Evolutionary conservation across 495 filamentous ascomycete species (phyloP).

Genomic region (Aspergillus saccharolyticus): DNA sequence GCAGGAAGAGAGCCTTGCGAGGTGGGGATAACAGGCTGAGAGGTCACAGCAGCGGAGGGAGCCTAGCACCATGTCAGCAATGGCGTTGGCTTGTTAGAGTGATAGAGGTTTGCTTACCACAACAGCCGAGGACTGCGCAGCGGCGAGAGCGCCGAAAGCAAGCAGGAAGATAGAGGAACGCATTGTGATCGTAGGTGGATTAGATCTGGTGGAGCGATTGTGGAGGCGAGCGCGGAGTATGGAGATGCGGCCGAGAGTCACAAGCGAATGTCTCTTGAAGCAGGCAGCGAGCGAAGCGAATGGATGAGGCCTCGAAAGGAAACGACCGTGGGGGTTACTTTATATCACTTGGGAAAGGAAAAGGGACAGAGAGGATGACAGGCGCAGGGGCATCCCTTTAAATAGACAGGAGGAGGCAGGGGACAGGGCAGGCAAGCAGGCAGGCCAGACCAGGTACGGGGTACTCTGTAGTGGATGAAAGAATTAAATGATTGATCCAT

Average conservation of each 20-base stretch:
- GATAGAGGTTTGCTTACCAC: slow-evolving; percentile 20
- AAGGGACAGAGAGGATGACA: slow-evolving; percentile 16
- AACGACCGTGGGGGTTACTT: slow-evolving; percentile 13
- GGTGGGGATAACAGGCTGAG: slow-evolving; percentile 20
- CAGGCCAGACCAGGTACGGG: too few relatives aligned
- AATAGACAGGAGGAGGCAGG: slow-evolving; percentile 10
- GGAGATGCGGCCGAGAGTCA: not conserved
- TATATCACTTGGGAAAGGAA: slow-evolving; percentile 15
- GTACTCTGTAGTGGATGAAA: too few relatives aligned
- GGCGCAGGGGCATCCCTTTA: slow-evolving; percentile 17
- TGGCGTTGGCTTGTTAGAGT: not conserved
- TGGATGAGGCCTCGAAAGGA: slow-evolving; percentile 2
- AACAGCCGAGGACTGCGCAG: slow-evolving; percentile 25
- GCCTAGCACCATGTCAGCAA: not conserved
- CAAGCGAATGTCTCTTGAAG: slow-evolving; percentile 11
- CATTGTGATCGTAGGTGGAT: slow-evolving; percentile 28
- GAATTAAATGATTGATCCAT: not conserved
- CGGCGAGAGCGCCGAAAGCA: slow-evolving; percentile 38
- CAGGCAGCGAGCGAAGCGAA: slow-evolving; percentile 3
- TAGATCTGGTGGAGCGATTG: slow-evolving; percentile 6
- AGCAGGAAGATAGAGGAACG: slow-evolving; percentile 36
- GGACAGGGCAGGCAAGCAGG: slow-evolving; percentile 2
- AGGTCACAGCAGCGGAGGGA: slow-evolving; percentile 11
- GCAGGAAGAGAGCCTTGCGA: slow-evolving; percentile 16
- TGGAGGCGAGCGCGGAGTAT: slow-evolving; percentile 6